Conservation (phyloP, 768 basidiomycete species). For the Suillus americanus region DNA sequence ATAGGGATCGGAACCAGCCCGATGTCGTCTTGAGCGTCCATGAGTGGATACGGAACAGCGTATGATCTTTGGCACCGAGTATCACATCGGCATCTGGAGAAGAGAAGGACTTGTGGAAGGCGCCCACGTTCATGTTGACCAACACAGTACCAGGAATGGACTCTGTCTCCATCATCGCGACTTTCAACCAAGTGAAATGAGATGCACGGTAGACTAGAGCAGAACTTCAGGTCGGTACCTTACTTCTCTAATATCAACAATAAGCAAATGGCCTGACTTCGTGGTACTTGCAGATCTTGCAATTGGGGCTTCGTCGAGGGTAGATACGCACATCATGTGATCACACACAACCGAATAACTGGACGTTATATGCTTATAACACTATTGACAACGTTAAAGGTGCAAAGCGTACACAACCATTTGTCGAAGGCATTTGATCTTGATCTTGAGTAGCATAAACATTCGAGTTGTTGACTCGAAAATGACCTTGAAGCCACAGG, state of each 20-base stretch:
- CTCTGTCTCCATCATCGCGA: neutral
- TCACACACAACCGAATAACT: too few relatives aligned
- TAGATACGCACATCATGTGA: too few relatives aligned
- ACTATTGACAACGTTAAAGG: too few relatives aligned
- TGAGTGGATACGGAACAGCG: conserved; percentile 58
- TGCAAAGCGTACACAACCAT: too few relatives aligned
- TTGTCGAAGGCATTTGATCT: too few relatives aligned
- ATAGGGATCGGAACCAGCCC: conserved; percentile 63
- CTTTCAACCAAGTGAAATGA: neutral
- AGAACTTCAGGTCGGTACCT: neutral
- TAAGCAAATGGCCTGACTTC: neutral
- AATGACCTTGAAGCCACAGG: too few relatives aligned
- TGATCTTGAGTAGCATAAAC: too few relatives aligned
- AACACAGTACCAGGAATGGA: too few relatives aligned
- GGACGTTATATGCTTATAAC: too few relatives aligned
- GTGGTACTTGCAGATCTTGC: neutral
- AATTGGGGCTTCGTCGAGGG: too few relatives aligned
- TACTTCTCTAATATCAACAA: neutral
- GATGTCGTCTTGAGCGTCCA: conserved; percentile 65
- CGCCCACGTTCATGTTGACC: neutral
- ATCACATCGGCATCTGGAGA: conserved; percentile 56
- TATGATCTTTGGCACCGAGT: conserved; percentile 49
- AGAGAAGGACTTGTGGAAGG: conserved; percentile 47
- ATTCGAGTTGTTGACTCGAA: too few relatives aligned
- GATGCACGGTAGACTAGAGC: neutral